Evolutionary conservation across 345 rosid genomes (phyloP).

Genomic region (Rubroshorea leprosula): DNA sequence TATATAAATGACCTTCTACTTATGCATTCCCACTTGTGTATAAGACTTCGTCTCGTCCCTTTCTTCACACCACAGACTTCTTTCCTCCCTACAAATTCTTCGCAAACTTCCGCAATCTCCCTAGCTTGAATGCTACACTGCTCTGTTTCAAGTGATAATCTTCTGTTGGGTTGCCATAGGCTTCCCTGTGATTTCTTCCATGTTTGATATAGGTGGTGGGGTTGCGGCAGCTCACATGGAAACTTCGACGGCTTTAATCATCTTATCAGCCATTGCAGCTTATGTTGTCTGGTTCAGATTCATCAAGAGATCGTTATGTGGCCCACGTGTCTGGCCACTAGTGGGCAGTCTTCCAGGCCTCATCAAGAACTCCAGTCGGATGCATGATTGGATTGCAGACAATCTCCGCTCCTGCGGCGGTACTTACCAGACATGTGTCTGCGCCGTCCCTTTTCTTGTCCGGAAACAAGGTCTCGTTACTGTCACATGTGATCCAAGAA

Average conservation of each 20-base stretch:
- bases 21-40: no score
- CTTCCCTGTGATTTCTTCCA: not conserved
- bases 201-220: not conserved
- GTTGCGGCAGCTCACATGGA: conserved; percentile 28
- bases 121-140: no score
- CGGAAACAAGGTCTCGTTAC: conserved; percentile 70
- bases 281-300: conserved; percentile 53
- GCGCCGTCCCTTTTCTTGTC: conserved; percentile 48
- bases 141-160: not conserved
- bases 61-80: no score
- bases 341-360: conserved; percentile 75
- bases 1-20: no score
- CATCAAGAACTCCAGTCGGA: conserved; percentile 40
- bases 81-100: no score
- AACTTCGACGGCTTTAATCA: conserved; percentile 33
- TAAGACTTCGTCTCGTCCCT: no score
- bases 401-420: conserved; percentile 64
- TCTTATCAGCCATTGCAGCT: conserved; percentile 33
- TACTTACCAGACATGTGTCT: conserved; percentile 72
- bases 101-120: no score
- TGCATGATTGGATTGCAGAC: conserved; percentile 79
- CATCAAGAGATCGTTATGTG: conserved; percentile 31
- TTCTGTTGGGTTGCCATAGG: not conserved
- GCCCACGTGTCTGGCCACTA: conserved; percentile 76
- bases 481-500: conserved; percentile 72